phyloP scores from a whole-genome alignment of 2,329 filamentous ascomycete genomes.

The Fusarium incarnatum region DNA sequence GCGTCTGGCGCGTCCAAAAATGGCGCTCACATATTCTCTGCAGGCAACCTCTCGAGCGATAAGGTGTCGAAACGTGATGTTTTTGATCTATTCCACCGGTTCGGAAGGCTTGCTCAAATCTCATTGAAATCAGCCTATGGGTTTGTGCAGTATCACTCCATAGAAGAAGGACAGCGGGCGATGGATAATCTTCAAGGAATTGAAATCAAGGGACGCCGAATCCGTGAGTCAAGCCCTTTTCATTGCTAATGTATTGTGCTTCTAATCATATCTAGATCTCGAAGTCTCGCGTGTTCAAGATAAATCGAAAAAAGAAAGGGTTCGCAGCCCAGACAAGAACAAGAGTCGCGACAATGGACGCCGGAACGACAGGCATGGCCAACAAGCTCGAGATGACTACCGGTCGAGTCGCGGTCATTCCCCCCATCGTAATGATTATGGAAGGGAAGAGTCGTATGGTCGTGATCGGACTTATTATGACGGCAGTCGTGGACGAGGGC shows the following conservation, averaged over 20 bases:
- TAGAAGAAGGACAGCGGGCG: slow-evolving; percentile 78
- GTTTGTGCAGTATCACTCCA: slow-evolving; percentile 91
- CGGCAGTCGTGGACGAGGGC: slow-evolving; percentile 62
- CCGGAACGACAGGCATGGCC: slow-evolving; percentile 61
- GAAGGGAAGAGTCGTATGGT: slow-evolving; percentile 70
- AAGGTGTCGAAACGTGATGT: slow-evolving; percentile 94
- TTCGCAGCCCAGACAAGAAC: slow-evolving; percentile 66
- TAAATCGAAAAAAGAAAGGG: slow-evolving; percentile 72
- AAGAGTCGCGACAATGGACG: slow-evolving; percentile 63
- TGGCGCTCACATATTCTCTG: slow-evolving; percentile 46
- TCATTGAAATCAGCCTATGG: slow-evolving; percentile 97
- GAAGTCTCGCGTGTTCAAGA: slow-evolving; percentile 92
- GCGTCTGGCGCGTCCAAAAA: slow-evolving; percentile 45
- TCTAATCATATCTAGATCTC: slow-evolving; percentile 69
- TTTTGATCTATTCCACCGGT: slow-evolving; percentile 88
- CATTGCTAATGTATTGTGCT: not conserved
- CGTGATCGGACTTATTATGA: slow-evolving; percentile 60
- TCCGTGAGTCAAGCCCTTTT: slow-evolving; percentile 74
- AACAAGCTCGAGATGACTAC: slow-evolving; percentile 70
- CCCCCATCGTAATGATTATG: slow-evolving; percentile 66
- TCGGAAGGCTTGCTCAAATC: slow-evolving; percentile 90
- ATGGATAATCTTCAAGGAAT: slow-evolving; percentile 83
- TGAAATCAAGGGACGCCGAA: slow-evolving; percentile 87
- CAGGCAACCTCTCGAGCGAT: slow-evolving; percentile 92
- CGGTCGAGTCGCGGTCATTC: slow-evolving; percentile 71